Conservation (phyloP, 2,329 filamentous ascomycete genomes). For the Aureobasidium lini region DNA sequence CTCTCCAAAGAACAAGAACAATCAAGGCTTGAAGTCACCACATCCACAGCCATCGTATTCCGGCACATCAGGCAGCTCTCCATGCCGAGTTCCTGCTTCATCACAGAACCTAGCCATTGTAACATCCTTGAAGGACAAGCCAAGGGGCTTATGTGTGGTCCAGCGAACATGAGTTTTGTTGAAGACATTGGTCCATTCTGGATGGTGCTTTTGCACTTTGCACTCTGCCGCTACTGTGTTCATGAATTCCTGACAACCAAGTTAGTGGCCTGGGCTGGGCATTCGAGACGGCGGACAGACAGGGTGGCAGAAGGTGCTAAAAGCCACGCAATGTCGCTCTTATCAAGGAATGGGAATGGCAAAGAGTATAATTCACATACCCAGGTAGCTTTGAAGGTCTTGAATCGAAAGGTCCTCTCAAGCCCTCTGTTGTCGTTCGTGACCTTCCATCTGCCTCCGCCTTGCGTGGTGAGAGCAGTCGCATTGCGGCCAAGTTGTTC, state of each 20-base stretch:
- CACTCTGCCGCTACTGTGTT: slow-evolving; percentile 61
- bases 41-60: slow-evolving; percentile 13
- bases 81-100: slow-evolving; percentile 25
- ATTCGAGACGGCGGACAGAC: not conserved
- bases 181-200: slow-evolving; percentile 72
- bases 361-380: slow-evolving; percentile 19
- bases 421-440: slow-evolving; percentile 27
- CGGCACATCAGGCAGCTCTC: slow-evolving; percentile 18
- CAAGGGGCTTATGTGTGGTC: slow-evolving; percentile 62
- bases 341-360: too few relatives aligned
- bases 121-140: slow-evolving; percentile 58
- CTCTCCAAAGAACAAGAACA: not conserved
- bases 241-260: slow-evolving; percentile 59
- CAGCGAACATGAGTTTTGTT: slow-evolving; percentile 64
- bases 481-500: slow-evolving; percentile 21
- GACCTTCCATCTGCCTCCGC: slow-evolving; percentile 24
- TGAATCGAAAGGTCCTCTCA: slow-evolving; percentile 31
- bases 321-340: too few relatives aligned
- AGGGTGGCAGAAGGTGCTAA: not conserved
- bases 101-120: slow-evolving; percentile 58
- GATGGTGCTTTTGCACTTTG: slow-evolving; percentile 62
- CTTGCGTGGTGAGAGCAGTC: not conserved
- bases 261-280: not conserved
- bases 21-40: slow-evolving; percentile 17
- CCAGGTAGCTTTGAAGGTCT: slow-evolving; percentile 33